These are phyloP conservation scores for Colletotrichum coccodes DNA, from an alignment of 2,329 filamentous ascomycete species.

Conservation along the genomic window DNA sequence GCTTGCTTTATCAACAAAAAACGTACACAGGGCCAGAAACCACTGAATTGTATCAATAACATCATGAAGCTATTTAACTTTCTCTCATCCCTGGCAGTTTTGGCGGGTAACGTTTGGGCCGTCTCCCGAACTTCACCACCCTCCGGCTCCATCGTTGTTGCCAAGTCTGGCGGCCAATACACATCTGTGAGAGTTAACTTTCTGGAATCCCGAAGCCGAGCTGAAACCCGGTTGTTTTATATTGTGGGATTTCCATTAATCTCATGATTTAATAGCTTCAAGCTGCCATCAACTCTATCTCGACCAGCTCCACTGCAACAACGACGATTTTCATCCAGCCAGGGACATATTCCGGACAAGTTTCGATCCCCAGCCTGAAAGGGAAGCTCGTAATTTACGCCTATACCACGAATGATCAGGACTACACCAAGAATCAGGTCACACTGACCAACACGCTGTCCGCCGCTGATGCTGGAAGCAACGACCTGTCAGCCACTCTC, in stretches of 20 bases:
- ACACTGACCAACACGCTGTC: conserved; percentile 51
- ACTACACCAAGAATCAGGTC: conserved; percentile 67
- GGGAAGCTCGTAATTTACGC: conserved; percentile 67
- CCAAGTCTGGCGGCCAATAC: conserved; percentile 44
- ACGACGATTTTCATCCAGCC: conserved; percentile 75
- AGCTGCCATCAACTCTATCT: conserved; percentile 67
- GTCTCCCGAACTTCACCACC: conserved; percentile 51
- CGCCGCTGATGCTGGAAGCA: conserved; percentile 58
- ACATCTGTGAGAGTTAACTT: conserved; percentile 1
- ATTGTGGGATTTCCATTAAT: too few species aligned
- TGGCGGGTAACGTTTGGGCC: conserved; percentile 35
- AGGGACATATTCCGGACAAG: conserved; percentile 71
- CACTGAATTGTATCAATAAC: not conserved
- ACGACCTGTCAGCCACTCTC: conserved; percentile 64
- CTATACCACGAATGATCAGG: conserved; percentile 62
- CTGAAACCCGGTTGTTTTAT: not conserved
- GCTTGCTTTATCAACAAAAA: too few species aligned
- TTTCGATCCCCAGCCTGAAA: conserved; percentile 59
- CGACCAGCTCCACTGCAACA: conserved; percentile 55
- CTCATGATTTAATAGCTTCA: conserved; percentile 49
- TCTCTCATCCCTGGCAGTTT: not conserved
- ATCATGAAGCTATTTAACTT: conserved; percentile 17
- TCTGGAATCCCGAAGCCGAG: too few species aligned
- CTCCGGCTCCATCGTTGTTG: conserved; percentile 60
- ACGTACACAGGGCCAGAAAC: too few species aligned